These are phyloP conservation scores for Metarhizium humberi DNA, from an alignment of 2,329 filamentous ascomycete species.

Conservation along the genomic window DNA sequence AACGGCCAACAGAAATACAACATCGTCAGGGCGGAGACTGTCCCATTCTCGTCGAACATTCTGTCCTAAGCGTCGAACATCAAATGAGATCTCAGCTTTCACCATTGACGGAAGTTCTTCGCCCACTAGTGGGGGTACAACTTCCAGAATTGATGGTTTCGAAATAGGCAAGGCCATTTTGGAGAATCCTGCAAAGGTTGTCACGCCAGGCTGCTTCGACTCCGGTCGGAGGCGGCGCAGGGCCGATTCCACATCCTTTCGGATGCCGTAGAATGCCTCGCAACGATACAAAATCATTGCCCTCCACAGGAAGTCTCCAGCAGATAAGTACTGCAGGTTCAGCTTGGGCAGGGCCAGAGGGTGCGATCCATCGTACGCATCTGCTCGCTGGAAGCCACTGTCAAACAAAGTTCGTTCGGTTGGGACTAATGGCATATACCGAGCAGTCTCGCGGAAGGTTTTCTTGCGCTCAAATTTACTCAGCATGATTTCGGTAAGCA, in stretches of 20 bases:
- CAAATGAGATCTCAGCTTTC: slow-evolving; percentile 75
- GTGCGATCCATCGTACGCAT: slow-evolving; percentile 76
- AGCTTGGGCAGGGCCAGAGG: slow-evolving; percentile 89
- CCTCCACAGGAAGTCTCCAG: slow-evolving; percentile 95
- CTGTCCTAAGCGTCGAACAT: slow-evolving; percentile 70
- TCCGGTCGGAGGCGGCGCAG: slow-evolving; percentile 71
- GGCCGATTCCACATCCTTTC: slow-evolving; percentile 79
- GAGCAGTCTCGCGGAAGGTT: slow-evolving; percentile 73
- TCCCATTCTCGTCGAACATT: slow-evolving; percentile 83
- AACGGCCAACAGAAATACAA: slow-evolving; percentile 77
- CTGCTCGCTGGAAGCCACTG: slow-evolving; percentile 65
- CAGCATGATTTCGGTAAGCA: slow-evolving; percentile 63
- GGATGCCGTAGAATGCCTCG: slow-evolving; percentile 88
- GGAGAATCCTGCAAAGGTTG: slow-evolving; percentile 72
- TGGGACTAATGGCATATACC: slow-evolving; percentile 66
- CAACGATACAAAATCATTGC: slow-evolving; percentile 81
- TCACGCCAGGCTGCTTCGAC: slow-evolving; percentile 52
- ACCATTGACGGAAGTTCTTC: slow-evolving; percentile 76
- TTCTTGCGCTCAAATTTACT: slow-evolving; percentile 66
- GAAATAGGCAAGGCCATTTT: slow-evolving; percentile 85
- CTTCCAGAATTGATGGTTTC: slow-evolving; percentile 80
- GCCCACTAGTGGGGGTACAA: slow-evolving; percentile 74
- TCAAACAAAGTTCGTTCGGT: slow-evolving; percentile 80
- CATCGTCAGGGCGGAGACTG: slow-evolving; percentile 73
- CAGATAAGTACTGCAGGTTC: slow-evolving; percentile 89